Conservation (phyloP, 345 rosid species). For the Syzygium jambos region DNA sequence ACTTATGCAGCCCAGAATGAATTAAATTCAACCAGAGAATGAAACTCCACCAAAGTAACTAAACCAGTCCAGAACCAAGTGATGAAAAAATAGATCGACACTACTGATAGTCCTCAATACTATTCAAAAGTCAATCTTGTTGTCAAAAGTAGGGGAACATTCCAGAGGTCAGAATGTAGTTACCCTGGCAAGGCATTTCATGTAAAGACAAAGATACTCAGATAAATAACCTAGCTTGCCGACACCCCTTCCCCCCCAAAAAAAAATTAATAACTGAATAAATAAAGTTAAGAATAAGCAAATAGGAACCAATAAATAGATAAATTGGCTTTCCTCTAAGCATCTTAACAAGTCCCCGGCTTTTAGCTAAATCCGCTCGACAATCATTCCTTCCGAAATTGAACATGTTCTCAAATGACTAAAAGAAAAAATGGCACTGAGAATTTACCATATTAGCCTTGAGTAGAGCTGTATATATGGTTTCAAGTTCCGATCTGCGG, state of each 20-base stretch:
- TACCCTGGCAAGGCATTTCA: background rate
- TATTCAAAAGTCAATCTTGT: background rate
- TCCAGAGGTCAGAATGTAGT: background rate
- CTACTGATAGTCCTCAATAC: background rate
- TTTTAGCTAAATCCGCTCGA: background rate
- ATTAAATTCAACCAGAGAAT: background rate
- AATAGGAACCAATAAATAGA: background rate
- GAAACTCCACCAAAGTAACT: background rate
- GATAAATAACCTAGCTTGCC: background rate
- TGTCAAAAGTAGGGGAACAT: background rate
- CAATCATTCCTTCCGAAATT: background rate
- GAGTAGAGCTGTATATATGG: slow-evolving; percentile 68
- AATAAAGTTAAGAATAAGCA: background rate
- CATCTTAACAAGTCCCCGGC: background rate
- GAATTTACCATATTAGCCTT: slow-evolving; percentile 72
- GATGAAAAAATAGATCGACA: background rate
- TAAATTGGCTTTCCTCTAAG: background rate
- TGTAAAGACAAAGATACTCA: background rate
- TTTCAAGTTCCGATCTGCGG: slow-evolving; percentile 88
- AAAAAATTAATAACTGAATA: background rate
- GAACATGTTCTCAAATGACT: background rate
- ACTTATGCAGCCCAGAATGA: background rate
- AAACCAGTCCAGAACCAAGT: background rate
- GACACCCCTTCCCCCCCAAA: background rate
- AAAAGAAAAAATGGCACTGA: slow-evolving; percentile 1